phyloP scores from a whole-genome alignment of 305 asterid genomes.

The Plantago coronopus region DNA sequence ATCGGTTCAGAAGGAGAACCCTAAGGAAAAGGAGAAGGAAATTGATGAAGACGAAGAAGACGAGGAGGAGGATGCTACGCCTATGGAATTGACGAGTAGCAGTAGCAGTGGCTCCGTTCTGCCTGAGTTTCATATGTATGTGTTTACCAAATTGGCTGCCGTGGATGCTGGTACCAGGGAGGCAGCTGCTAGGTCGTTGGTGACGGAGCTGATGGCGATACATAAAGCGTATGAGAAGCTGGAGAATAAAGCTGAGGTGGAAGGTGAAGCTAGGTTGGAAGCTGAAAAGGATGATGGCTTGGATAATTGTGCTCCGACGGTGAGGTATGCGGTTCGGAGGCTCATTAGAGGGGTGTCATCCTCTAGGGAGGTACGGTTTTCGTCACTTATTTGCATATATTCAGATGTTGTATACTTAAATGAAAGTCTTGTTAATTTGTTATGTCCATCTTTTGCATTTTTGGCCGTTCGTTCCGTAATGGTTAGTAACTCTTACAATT shows the following conservation, averaged over 20 bases:
- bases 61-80: no score
- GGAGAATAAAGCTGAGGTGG: slow-evolving; percentile 70
- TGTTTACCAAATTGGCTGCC: slow-evolving; percentile 69
- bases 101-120: slow-evolving; percentile 34
- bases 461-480: no score
- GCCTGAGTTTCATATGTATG: slow-evolving; percentile 90
- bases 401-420: no score
- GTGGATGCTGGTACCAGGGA: slow-evolving; percentile 59
- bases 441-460: no score
- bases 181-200: slow-evolving; percentile 65
- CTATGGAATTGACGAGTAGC: slow-evolving; percentile 27
- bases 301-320: slow-evolving; percentile 80
- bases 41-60: no score
- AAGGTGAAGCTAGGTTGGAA: slow-evolving; percentile 68
- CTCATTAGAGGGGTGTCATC: slow-evolving; percentile 94
- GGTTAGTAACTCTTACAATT: neutral
- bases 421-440: no score
- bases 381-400: neutral
- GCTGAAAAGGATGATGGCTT: slow-evolving; percentile 92
- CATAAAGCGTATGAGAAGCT: slow-evolving; percentile 69
- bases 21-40: slow-evolving; percentile 22
- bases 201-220: slow-evolving; percentile 58
- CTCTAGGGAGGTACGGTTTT: slow-evolving; percentile 72
- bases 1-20: slow-evolving; percentile 12
- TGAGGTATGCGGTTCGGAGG: slow-evolving; percentile 92